A percentile compares a stretch with the other conserved stretches of the same genome.
phyloP scores from a whole-genome alignment of 2,329 filamentous ascomycete genomes.

The Daldinia sp. region DNA sequence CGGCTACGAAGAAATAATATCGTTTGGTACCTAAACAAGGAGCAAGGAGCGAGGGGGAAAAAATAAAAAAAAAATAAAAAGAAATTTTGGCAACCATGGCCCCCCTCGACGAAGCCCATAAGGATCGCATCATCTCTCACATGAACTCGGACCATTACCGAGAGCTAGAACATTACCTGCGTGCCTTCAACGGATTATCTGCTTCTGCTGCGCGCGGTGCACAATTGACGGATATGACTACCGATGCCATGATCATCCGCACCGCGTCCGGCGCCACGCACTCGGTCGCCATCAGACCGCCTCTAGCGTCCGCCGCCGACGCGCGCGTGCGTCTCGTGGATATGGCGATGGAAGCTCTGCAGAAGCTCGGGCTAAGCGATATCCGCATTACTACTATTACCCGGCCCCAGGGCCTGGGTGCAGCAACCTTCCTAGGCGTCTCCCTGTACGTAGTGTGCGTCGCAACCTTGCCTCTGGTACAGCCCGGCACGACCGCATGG shows the following conservation, averaged over 20 bases:
- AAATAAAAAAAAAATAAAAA: not conserved
- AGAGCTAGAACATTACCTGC: constrained; percentile 80
- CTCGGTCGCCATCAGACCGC: constrained; percentile 72
- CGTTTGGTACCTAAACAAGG: too few species aligned
- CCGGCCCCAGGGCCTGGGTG: constrained; percentile 55
- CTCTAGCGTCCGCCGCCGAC: constrained; percentile 73
- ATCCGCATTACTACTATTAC: constrained; percentile 53
- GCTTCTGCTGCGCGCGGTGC: constrained; percentile 63
- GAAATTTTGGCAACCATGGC: constrained; percentile 13
- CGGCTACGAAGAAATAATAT: too few species aligned
- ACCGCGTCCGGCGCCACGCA: constrained; percentile 56
- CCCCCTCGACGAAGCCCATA: constrained; percentile 55
- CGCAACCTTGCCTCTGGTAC: constrained; percentile 58
- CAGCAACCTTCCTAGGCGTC: constrained; percentile 63
- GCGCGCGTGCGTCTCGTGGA: constrained; percentile 74
- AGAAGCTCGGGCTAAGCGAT: constrained; percentile 66
- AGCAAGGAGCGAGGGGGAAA: too few species aligned
- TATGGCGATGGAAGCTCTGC: constrained; percentile 68
- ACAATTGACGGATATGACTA: constrained; percentile 70
- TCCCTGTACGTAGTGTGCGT: constrained; percentile 62
- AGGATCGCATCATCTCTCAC: constrained; percentile 75
- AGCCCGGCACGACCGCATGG: constrained; percentile 60
- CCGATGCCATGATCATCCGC: constrained; percentile 68
- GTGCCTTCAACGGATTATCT: constrained; percentile 70
- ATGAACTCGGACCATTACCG: constrained; percentile 86